Evolutionary conservation across 805 yeast species (phyloP).

Genomic region (Novakomyces olei): DNA sequence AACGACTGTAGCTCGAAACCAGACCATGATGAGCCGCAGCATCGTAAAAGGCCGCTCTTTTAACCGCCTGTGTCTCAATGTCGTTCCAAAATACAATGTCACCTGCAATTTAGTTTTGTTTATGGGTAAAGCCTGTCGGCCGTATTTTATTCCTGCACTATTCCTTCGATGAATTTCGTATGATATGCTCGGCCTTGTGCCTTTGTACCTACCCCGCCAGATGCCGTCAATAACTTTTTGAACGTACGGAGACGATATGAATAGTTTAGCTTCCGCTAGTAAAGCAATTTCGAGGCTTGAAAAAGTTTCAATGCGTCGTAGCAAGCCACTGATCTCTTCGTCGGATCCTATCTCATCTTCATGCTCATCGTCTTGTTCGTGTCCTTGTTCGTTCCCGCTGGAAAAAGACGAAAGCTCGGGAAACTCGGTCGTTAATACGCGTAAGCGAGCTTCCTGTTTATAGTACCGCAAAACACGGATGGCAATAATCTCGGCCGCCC

Average conservation of each 20-base stretch:
- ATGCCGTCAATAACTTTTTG: constrained; percentile 13
- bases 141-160: no score
- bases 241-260: constrained; percentile 13
- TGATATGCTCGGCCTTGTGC: no score
- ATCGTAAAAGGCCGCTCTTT: constrained; percentile 11
- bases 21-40: constrained; percentile 5
- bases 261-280: constrained; percentile 13
- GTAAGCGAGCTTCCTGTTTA: constrained; percentile 12
- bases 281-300: constrained; percentile 13
- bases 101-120: no score
- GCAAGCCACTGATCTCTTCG: no score
- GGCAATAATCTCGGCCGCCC: constrained; percentile 1
- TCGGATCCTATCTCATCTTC: constrained; percentile 5
- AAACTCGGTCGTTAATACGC: constrained; percentile 8
- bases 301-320: no score
- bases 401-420: no score
- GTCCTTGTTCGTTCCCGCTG: no score
- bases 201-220: constrained; percentile 17
- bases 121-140: no score
- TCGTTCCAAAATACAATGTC: constrained; percentile 17
- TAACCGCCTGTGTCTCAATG: constrained; percentile 12
- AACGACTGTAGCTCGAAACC: constrained; percentile 12
- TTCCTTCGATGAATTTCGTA: no score
- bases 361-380: background rate
- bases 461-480: constrained; percentile 4